Conservation (phyloP, 2,329 filamentous ascomycete species). For the Cercospora nicotianae region DNA sequence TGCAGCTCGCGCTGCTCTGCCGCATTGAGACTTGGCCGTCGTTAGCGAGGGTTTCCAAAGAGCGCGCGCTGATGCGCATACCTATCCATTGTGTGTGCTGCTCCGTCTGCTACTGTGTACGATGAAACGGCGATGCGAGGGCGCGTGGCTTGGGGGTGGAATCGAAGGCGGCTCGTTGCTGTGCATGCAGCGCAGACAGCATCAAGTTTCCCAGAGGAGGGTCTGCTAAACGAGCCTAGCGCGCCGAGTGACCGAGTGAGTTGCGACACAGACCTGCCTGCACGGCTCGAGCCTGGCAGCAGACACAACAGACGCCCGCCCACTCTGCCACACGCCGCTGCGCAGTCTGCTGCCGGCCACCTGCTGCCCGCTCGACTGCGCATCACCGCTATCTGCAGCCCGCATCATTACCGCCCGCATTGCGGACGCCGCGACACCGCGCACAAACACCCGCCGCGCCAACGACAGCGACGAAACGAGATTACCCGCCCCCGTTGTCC, state of each 20-base stretch:
- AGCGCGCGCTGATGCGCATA: conserved; percentile 22
- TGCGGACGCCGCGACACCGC: not conserved
- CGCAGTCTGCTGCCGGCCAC: not conserved
- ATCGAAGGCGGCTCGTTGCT: not conserved
- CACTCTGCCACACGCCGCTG: not conserved
- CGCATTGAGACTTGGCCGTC: conserved; percentile 61
- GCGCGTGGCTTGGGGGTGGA: not conserved
- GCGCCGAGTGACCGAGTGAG: not conserved
- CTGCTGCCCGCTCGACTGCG: not conserved
- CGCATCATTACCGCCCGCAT: not conserved
- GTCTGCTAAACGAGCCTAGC: conserved; percentile 6
- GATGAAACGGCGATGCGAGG: not conserved
- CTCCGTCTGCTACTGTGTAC: not conserved
- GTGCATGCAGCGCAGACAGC: conserved; percentile 1
- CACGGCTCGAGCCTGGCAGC: not conserved
- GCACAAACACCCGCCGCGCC: not conserved
- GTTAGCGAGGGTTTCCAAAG: conserved; percentile 8
- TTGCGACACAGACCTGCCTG: conserved; percentile 5
- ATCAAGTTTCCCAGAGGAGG: conserved; percentile 6
- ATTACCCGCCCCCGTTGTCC: not conserved
- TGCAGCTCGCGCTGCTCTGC: conserved; percentile 91
- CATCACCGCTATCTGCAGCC: conserved; percentile 1
- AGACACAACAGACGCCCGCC: conserved; percentile 5
- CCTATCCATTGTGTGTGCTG: conserved; percentile 31
- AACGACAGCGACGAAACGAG: conserved; percentile 6